Base-by-base conservation (phyloP, 2,329 filamentous ascomycete species). In the Chaetomium strumarium region DNA sequence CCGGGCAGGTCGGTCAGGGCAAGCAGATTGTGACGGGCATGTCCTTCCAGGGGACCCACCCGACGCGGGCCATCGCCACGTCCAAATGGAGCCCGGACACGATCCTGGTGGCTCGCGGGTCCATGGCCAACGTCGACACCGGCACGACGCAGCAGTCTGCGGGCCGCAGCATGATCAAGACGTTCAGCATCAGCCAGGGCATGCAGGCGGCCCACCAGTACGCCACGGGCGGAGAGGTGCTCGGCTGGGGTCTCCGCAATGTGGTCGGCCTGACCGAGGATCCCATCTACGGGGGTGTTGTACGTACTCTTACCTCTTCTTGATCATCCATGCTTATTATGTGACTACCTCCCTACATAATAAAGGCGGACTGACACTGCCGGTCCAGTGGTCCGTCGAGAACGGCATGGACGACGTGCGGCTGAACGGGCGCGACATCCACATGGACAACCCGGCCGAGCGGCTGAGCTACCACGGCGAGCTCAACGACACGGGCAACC, bases 401-500 rank as follows among this genome's bases (percentile, higher is more conserved):
- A 86, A 86, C 63, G 80, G 76, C 31, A 80, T 78, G 2, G 82
- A 85, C 62, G 65, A 84, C 42, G 68, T 85, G n/a, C 67, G 66
- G 14, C 73, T 81, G 37, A 66, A 71, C 40, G 72, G 75, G 30
- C 62, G 73, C 19, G 77, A 81, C 53, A 73, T 84, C 41, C 78
- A 83, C 55, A 68, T 75, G 46, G 71, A 83, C 59, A 85, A 86
- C 55, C 83, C 83, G 1, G 80, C 77, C 5, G 83, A 86, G 60
- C 79, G 86, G 63, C 64, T 86, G 57, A 85, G 85, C 63, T 85
- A 77, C 65, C 75, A 83, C 43, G 82, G 83, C 7, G 78, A 78
- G 54, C 70, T 85, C 3, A 76, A 78, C 46, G 74, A 72, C 12
- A 76, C 74, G 0, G 51, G 55, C 38, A 63, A 62, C 37, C 47